Base-by-base conservation (phyloP, 1,284 basidiomycete species). In the Moesziomyces globuligerus region DNA sequence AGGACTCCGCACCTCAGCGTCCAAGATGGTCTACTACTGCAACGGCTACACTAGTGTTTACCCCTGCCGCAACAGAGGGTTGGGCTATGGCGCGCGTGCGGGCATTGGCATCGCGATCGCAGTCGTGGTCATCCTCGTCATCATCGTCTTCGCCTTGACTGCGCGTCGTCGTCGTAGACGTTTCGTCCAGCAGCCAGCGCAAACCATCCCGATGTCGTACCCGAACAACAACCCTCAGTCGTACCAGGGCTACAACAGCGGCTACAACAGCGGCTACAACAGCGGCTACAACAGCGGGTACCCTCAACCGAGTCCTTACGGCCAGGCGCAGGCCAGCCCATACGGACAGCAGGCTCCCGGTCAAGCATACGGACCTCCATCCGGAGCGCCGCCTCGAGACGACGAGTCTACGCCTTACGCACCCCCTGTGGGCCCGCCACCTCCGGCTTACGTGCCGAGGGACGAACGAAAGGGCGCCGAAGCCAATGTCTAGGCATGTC, bases 91-190 rank as follows among this genome's bases (percentile, higher is more conserved):
- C 13, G 28, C 64, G 10, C 64, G 64, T 6, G 38, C 51, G 41
- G 69, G 69, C 17, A 67, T 72, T 37, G 69, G 69, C 38, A 18
- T 72, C 11, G 69, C 48, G 9, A 56, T 66, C 20, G 69, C 62
- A 0, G 51, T 54, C 1, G 58, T 11, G 8, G 44, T 71, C 13
- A 18, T 71, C 9, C 15, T 52, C 11, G 13, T 66, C 24, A 47
- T 66, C 25, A 24, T 47, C 8, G 47, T 66, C 20, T 45, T 54
- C 34, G 48, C 47, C 11, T 15, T 24, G 0, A 13, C 45, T 1
- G 57, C 68, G 13, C 50, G 58, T 13, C 36, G 45, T 4, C 50
- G 68, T 21, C 48, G 54, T 9, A 66, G 68, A 51, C 32, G 61
- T 5, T 56, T 58, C 39, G 42, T 47, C 3, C 57, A 53, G 40